phyloP scores from a whole-genome alignment of 2,329 filamentous ascomycete genomes.

The Fusarium praegraminearum region DNA sequence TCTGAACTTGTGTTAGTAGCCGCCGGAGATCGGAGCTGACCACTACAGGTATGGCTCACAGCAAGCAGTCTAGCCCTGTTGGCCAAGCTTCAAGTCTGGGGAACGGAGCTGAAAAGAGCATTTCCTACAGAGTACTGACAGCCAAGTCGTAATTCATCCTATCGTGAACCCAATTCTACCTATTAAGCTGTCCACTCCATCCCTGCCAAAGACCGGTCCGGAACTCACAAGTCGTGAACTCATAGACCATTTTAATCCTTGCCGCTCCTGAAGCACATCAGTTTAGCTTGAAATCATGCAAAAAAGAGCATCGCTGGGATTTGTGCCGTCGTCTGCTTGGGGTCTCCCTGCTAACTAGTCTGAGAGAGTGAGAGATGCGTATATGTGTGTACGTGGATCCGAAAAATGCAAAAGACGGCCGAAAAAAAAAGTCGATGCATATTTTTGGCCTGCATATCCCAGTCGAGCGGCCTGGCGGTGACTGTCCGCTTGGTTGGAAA shows the following conservation, averaged over 20 bases:
- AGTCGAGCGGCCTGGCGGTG: slow-evolving; percentile 21
- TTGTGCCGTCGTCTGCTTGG: neutral
- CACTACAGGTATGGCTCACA: slow-evolving; percentile 29
- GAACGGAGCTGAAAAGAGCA: slow-evolving; percentile 31
- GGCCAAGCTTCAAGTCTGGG: slow-evolving; percentile 36
- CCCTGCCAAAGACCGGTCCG: neutral
- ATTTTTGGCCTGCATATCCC: slow-evolving; percentile 18
- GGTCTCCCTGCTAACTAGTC: slow-evolving; percentile 1
- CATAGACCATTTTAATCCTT: neutral
- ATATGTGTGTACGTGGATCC: slow-evolving; percentile 6
- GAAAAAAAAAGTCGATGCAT: slow-evolving; percentile 15
- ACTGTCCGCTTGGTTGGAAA: slow-evolving; percentile 32
- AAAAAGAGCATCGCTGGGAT: slow-evolving; percentile 1
- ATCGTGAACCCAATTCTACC: neutral
- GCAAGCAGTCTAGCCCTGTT: slow-evolving; percentile 23
- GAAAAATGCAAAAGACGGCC: neutral
- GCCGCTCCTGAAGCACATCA: neutral
- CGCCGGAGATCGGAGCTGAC: slow-evolving; percentile 39
- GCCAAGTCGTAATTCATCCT: slow-evolving; percentile 7
- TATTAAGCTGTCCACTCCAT: neutral
- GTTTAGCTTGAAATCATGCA: neutral
- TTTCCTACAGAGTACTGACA: neutral
- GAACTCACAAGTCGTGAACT: neutral
- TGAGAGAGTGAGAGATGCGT: slow-evolving; percentile 3
- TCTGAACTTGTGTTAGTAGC: neutral